These are phyloP conservation scores for Conoideocrella luteorostrata DNA, from an alignment of 2,329 filamentous ascomycete genomes.

Conservation along the genomic window DNA sequence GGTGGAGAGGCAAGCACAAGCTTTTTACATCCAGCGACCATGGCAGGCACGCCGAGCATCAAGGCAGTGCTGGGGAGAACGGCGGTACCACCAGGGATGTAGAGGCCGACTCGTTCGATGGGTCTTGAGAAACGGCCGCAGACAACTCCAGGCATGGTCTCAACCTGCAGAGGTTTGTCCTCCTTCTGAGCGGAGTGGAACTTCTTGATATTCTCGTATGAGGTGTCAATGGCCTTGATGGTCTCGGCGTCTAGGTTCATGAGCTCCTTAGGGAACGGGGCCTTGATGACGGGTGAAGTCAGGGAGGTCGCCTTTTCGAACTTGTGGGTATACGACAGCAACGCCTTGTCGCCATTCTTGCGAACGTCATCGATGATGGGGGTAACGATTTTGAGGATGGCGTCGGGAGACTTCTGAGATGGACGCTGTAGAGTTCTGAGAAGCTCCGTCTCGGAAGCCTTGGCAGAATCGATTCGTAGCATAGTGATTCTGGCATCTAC, in stretches of 20 bases:
- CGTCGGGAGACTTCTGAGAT: conserved; percentile 89
- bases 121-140: conserved; percentile 89
- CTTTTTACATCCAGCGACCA: conserved; percentile 93
- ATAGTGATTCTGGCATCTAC: conserved; percentile 63
- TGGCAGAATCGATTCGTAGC: conserved; percentile 67
- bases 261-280: conserved; percentile 76
- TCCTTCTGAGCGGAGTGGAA: conserved; percentile 93
- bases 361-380: conserved; percentile 90
- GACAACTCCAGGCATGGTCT: conserved; percentile 96
- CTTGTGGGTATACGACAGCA: conserved; percentile 92
- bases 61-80: conserved; percentile 95
- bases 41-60: conserved; percentile 95
- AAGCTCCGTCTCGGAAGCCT: conserved; percentile 59
- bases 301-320: conserved; percentile 94
- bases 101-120: conserved; percentile 93
- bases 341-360: conserved; percentile 74
- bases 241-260: conserved; percentile 85
- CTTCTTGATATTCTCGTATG: conserved; percentile 87
- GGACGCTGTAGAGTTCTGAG: conserved; percentile 74
- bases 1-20: conserved; percentile 92
- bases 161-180: conserved; percentile 72
- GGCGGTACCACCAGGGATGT: conserved; percentile 91
- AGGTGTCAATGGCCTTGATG: conserved; percentile 84
- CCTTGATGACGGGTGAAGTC: conserved; percentile 80
- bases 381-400: conserved; percentile 82